These are phyloP conservation scores for Ustilago crameri DNA, from an alignment of 1,284 basidiomycete genomes.

Conservation along the genomic window DNA sequence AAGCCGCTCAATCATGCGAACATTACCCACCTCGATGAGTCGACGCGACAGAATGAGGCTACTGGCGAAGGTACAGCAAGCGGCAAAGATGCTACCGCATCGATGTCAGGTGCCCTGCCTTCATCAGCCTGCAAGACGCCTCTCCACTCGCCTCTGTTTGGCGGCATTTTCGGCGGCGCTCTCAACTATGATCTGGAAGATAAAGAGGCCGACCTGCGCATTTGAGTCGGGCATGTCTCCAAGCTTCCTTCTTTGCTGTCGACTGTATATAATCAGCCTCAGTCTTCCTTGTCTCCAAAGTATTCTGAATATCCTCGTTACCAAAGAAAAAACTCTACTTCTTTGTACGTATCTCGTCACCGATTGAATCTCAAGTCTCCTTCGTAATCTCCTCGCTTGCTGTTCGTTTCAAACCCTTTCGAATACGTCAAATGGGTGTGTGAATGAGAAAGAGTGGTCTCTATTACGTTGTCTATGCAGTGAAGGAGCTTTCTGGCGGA, in stretches of 20 bases:
- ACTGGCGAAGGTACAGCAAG: constrained; percentile 4
- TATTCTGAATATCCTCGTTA: no score
- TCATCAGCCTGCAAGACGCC: constrained; percentile 59
- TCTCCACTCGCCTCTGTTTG: constrained; percentile 58
- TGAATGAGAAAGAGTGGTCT: no score
- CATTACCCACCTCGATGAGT: background rate
- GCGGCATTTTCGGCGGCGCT: constrained; percentile 57
- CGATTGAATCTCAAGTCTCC: background rate
- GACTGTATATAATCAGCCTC: constrained; percentile 3
- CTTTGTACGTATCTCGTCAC: constrained; percentile 10
- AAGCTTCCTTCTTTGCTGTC: no score
- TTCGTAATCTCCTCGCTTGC: background rate
- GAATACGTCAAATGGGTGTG: no score
- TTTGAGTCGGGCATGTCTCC: constrained; percentile 9
- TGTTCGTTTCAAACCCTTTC: background rate
- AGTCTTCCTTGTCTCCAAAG: no score
- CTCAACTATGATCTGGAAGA: constrained; percentile 54
- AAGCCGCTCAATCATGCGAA: constrained; percentile 14
- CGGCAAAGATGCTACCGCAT: constrained; percentile 3
- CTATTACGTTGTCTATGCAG: constrained; percentile 9
- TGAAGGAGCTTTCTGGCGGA: constrained; percentile 29
- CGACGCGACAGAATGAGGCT: background rate
- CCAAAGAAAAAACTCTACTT: background rate
- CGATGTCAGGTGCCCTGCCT: constrained; percentile 39
- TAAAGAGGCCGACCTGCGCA: constrained; percentile 49